Evolutionary conservation across 441 rosid genomes (phyloP), one percentile per base, ranked within the genome.

Genomic region (Aquilaria agallochum): DNA sequence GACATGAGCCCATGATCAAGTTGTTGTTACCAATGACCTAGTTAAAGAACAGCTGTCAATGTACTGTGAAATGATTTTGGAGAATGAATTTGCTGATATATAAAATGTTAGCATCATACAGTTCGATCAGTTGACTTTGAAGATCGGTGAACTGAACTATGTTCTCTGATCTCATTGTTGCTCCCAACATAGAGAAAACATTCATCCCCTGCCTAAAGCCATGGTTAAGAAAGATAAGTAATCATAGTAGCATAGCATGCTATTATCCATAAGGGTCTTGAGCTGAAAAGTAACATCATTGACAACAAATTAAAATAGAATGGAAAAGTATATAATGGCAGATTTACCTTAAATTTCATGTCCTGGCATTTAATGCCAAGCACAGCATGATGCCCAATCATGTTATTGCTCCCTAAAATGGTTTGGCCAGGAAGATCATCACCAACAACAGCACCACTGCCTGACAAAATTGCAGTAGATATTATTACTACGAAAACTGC

Each of bases 1-100:
- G 99, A 72, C 99, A 87, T 53, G 97, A 86, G 3, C 97, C 99
- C 99, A 95, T 95, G 68, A 95, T 76, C 63, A 94, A 90, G 76
- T 94, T 94, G 78, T 78, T 83, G 69, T 84, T 72, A 54, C 97
- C 96, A 64, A 94, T 83, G 13, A 89, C 91, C 99, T 94, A 71
- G 69, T 75, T 9, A 57, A 11, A 52, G 8, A 55, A 64, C 57
- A 46, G 56, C 27, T 9, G 53, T 69, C 14, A 62, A 72, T 46
- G 34, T 30, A 68, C 20, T 67, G 60, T 40, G 40, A 60, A 58
- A 58, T 31, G 1, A 40, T 48, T 8, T 5, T 50, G 2, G 34
- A 65, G 11, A 58, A 11, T 36, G 11, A 27, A 58, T 55, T 14
- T 14, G 58, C 50, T 31, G 15, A 50, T 42, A 20, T 46, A 9